Evolutionary conservation across 352 stramenopile species (phyloP), one percentile per base, ranked within the genome.

Genomic region (Pythium chondricola): DNA sequence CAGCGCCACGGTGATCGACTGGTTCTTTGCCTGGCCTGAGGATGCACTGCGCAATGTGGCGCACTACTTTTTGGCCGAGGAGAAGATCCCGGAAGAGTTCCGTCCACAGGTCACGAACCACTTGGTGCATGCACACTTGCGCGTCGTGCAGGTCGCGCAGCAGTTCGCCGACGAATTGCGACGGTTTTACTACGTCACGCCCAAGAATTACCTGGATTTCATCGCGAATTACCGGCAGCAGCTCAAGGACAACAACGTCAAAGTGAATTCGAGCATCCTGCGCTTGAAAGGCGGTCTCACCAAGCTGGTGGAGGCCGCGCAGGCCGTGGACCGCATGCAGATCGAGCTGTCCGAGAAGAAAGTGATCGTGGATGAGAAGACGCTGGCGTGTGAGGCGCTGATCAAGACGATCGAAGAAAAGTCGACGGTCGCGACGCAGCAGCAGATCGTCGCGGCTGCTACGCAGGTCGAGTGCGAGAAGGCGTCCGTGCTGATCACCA

Each of bases 201-300:
- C 94, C 0, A 98, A 97, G 62, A 98, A 98, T 56, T 98, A 98
- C 48, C 62, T 98, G 16, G 94, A 98, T 61, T 97, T 97, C 41
- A 96, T 98, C 36, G 67, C 74, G 1, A 98, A 97, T 50, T 98
- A 98, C 59, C 65, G 88, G 3, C 61, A 84, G 26, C 85, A 96
- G 38, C 68, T 98, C 7, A 93, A 95, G 43, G 74, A 91, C 25
- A 97, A 96, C 54, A 87, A 88, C 24, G 56, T 82, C 7, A 95
- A 93, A 38, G 89, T 97, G 26, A 88, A 88, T n/a, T 73, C 69
- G 0, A 89, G 83, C 27, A 95, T 97, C 30, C 83, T 91, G 18
- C 76, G 93, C 10, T 60, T 98, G 2, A 85, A 90, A 44, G 90
- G 90, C 14, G 94, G 94, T 31, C 69, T 98, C 10, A 92, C 82